phyloP scores from a whole-genome alignment of 2,329 filamentous ascomycete species.

The Penicillium sp. region DNA sequence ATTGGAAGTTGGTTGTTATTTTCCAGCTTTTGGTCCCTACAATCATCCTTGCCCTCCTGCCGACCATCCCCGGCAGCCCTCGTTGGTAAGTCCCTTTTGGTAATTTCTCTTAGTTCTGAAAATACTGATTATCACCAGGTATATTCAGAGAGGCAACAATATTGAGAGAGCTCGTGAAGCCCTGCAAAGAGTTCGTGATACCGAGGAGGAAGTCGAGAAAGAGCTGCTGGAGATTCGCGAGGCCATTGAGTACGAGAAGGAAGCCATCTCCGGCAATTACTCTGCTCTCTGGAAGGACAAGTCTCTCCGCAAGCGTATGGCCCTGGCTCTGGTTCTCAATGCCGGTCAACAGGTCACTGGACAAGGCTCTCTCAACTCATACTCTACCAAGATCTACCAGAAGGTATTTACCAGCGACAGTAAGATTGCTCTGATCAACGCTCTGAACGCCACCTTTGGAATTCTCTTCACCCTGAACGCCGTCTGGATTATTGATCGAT shows the following conservation, averaged over 20 bases:
- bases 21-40: constrained; percentile 62
- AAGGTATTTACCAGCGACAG: constrained; percentile 54
- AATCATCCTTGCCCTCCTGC: constrained; percentile 54
- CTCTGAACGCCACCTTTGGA: constrained; percentile 62
- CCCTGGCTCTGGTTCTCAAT: constrained; percentile 59
- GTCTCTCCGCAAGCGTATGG: constrained; percentile 58
- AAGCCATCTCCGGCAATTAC: constrained; percentile 56
- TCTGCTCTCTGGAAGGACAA: constrained; percentile 60
- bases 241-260: constrained; percentile 63
- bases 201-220: constrained; percentile 57
- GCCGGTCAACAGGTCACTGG: constrained; percentile 64
- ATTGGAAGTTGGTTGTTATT: constrained; percentile 64
- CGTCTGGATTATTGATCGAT: constrained; percentile 63
- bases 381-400: constrained; percentile 66
- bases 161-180: constrained; percentile 53
- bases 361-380: constrained; percentile 63
- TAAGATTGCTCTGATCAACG: constrained; percentile 64
- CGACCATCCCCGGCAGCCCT: constrained; percentile 60
- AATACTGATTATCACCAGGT: constrained; percentile 18
- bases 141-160: constrained; percentile 52
- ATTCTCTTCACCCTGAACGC: constrained; percentile 67
- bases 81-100: constrained; percentile 44
- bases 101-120: not conserved
- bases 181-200: constrained; percentile 54
- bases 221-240: constrained; percentile 58